phyloP scores from a whole-genome alignment of 768 basidiomycete genomes.

The Favolaschia claudopus region DNA sequence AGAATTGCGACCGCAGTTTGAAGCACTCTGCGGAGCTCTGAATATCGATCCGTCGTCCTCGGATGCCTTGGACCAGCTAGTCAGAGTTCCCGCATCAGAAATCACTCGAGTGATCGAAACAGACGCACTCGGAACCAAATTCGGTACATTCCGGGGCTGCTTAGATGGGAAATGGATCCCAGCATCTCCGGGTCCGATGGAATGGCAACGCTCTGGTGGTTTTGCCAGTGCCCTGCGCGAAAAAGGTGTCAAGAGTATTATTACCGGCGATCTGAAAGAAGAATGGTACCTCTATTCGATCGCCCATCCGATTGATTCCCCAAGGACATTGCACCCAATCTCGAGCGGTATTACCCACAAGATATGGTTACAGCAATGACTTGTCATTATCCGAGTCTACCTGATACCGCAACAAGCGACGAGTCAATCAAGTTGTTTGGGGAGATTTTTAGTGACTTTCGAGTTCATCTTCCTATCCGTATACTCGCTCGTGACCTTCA shows the following conservation, averaged over 20 bases:
- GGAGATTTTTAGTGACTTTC: slow-evolving; percentile 63
- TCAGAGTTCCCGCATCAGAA: slow-evolving; percentile 57
- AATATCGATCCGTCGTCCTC: slow-evolving; percentile 60
- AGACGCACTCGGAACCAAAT: slow-evolving; percentile 55
- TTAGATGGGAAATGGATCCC: slow-evolving; percentile 68
- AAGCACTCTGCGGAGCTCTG: slow-evolving; percentile 65
- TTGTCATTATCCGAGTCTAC: slow-evolving; percentile 49
- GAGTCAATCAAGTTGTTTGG: slow-evolving; percentile 61
- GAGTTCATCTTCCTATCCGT: slow-evolving; percentile 74
- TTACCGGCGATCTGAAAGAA: slow-evolving; percentile 74
- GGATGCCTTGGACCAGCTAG: slow-evolving; percentile 57
- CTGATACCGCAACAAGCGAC: slow-evolving; percentile 48
- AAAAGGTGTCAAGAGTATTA: slow-evolving; percentile 66
- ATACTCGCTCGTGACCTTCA: slow-evolving; percentile 68
- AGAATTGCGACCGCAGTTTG: slow-evolving; percentile 68
- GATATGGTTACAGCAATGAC: slow-evolving; percentile 56
- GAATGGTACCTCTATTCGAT: slow-evolving; percentile 85
- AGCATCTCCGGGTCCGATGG: slow-evolving; percentile 62
- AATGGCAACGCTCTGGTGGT: slow-evolving; percentile 69
- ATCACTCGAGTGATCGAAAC: slow-evolving; percentile 69
- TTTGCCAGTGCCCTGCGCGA: slow-evolving; percentile 61
- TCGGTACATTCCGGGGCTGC: slow-evolving; percentile 75
- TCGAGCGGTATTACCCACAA: slow-evolving; percentile 66
- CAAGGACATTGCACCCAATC: slow-evolving; percentile 63
- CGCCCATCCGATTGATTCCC: slow-evolving; percentile 61